Base-by-base conservation (phyloP, 768 basidiomycete species). In the Rhodotorula paludigena region DNA sequence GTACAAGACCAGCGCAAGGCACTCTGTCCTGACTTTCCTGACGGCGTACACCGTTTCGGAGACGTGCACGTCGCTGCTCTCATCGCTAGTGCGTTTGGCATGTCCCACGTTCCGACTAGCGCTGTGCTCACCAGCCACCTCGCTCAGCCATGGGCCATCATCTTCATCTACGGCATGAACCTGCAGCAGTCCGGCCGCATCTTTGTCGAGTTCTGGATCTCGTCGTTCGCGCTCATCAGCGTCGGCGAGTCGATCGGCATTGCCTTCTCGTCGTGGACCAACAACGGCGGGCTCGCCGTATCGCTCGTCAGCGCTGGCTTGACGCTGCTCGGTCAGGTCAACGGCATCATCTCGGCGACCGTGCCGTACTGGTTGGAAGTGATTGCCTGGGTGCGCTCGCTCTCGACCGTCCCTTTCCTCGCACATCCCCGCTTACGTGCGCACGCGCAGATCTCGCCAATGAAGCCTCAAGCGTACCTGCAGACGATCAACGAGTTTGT, bases 11-110 rank as follows among this genome's bases (percentile, higher is more conserved):
- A 78, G 77, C 21, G 82, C 80, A 0, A 42, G 72, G 9, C 82
- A 83, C 64, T 79, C 78, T 0, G 72, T 78, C 3, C 74, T 78
- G 10, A 79, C 82, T 0, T 82, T 83, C 57, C 54, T 80, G 32
- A 56, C 77, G 32, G 74, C 76, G 14, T 80, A 78, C 65, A 79
- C 79, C 0, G 35, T 78, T 3, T 77, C 80, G 14, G 80, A 80
- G 60, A 61, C 79, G 5, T 70, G 77, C 8, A 75, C 79, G 54
- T 76, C 79, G 47, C 62, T 80, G 49, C 49, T 79, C 33, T 77
- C 74, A 20, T 70, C 76, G 47, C 47, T 48, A 3, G 47, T 48
- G 47, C 47, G 47, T 48, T 11, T n/a, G n/a, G n/a, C n/a, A n/a
- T n/a, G n/a, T n/a, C n/a, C n/a, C n/a, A n/a, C n/a, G n/a, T n/a